phyloP scores from a whole-genome alignment of 1,284 basidiomycete species.

The Phlebopus sp. region DNA sequence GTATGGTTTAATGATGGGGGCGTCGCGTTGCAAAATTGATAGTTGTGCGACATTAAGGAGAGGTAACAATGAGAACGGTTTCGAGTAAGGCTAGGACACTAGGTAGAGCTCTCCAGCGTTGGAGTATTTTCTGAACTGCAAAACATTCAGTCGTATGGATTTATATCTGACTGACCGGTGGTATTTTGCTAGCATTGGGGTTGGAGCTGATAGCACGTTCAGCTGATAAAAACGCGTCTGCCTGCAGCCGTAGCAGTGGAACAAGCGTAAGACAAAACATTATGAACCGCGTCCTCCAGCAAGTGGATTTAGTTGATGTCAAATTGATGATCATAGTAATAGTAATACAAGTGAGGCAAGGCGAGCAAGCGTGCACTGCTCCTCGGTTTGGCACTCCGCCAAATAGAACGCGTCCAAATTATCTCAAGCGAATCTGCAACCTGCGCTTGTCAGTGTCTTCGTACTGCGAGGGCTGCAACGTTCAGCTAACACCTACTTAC shows the following conservation, averaged over 20 bases:
- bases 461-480: background rate
- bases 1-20: slow-evolving; percentile 11
- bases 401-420: slow-evolving; percentile 9
- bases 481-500: slow-evolving; percentile 9
- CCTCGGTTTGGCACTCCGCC: slow-evolving; percentile 31
- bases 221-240: slow-evolving; percentile 31
- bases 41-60: slow-evolving; percentile 11
- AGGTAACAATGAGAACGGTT: slow-evolving; percentile 2
- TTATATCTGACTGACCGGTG: slow-evolving; percentile 28
- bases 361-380: slow-evolving; percentile 7
- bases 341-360: too few species aligned
- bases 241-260: slow-evolving; percentile 36
- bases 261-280: slow-evolving; percentile 15
- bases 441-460: background rate
- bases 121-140: slow-evolving; percentile 18
- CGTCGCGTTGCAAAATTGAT: background rate
- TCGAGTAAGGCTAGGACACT: slow-evolving; percentile 6
- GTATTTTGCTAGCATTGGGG: slow-evolving; percentile 20
- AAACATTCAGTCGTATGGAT: slow-evolving; percentile 17
- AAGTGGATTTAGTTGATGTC: slow-evolving; percentile 20
- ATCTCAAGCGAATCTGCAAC: slow-evolving; percentile 1
- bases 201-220: slow-evolving; percentile 22
- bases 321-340: too few species aligned
- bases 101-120: slow-evolving; percentile 7
- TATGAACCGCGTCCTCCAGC: background rate